Evolutionary conservation across 2,329 filamentous ascomycete species (phyloP), one percentile per base, ranked within the genome.

Genomic region (Exophiala mesophila): DNA sequence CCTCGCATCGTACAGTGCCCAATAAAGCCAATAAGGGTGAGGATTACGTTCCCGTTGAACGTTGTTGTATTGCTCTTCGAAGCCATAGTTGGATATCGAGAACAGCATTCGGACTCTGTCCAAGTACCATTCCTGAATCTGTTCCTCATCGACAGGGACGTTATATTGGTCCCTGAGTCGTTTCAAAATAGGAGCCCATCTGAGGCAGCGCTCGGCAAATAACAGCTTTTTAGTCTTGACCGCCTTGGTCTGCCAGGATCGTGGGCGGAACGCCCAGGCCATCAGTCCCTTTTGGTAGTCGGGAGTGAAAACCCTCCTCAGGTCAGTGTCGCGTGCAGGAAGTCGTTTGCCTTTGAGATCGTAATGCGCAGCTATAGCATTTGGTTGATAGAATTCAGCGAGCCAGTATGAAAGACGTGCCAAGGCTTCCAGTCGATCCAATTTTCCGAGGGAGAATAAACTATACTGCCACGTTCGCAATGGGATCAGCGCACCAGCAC

Each of bases 391-490:
- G 29, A 35, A 44, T 35, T 53, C 47, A 16, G 50, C 45, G n/a
- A 54, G 35, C 51, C 51, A 54, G 32, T 45, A 47, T 8, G 41
- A 17, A 13, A 54, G 39, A 15, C 23, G 28, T 17, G 44, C 41
- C 12, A 54, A 18, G 17, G 45, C 45, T 33, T 37, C 33, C 10
- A 49, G 19, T 17, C 45, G 45, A 16, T 48, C 43, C 19, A 39
- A 16, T 19, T 41, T 37, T 3, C 79, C 80, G 33, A 77, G 69
- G 19, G 78, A 71, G 33, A 74, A 74, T 30, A 83, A 55, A 7
- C 80, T 64, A 55, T 82, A 77, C 34, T 63, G 60, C 80, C 80
- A 84, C 12, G 65, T 55, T 18, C 50, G 59, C 3, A 66, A 60
- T 16, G 63, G 63, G 17, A 76, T 62, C 41, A 61, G 50, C 41